Evolutionary conservation across 768 basidiomycete species (phyloP), one percentile per base, ranked within the genome.

Genomic region (Myochromella boudieri): DNA sequence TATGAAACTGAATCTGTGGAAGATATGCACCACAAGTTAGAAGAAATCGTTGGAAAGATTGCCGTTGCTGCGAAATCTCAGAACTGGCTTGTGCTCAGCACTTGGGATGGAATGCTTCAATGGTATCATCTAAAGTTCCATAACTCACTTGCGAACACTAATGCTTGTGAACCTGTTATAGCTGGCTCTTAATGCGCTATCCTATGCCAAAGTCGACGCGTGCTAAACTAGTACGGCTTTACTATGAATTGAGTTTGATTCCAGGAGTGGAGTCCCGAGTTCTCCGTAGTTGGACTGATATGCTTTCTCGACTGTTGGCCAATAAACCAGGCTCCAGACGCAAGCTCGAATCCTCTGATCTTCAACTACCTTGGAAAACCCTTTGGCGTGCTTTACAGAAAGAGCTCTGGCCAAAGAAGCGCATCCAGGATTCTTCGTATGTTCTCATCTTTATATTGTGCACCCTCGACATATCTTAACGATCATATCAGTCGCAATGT

Each of bases 181-280:
- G 89, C 64, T 92, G 90, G 89, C 62, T 91, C 38, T 69, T 85
- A 54, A 81, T 91, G 82, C 81, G 82, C 31, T 92, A 91, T 63
- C 90, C 89, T 3, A 77, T 92, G 56, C 65, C 77, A 34, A 87
- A 78, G 48, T 57, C 80, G 25, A 81, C 80, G 37, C 85, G 90
- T 14, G 82, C 84, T 17, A 84, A 81, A 61, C 79, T 92, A 43
- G 86, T 83, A 11, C 75, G 74, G 28, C 67, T 92, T 38, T 91
- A 91, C 65, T 91, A 87, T 57, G 86, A 91, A 58, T 66, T 92
- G n/a, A 81, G 78, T 61, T 67, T 89, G 26, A 61, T 88, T 6
- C 90, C 89, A 36, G 88, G 88, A 39, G 69, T 91, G 42, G 88
- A 92, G 43, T 74, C 82, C 8, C 81, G 84, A 33, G 71, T 85